These are phyloP conservation scores for Fomitopsis pinicola DNA, from an alignment of 1,284 basidiomycete species.

Conservation along the genomic window DNA sequence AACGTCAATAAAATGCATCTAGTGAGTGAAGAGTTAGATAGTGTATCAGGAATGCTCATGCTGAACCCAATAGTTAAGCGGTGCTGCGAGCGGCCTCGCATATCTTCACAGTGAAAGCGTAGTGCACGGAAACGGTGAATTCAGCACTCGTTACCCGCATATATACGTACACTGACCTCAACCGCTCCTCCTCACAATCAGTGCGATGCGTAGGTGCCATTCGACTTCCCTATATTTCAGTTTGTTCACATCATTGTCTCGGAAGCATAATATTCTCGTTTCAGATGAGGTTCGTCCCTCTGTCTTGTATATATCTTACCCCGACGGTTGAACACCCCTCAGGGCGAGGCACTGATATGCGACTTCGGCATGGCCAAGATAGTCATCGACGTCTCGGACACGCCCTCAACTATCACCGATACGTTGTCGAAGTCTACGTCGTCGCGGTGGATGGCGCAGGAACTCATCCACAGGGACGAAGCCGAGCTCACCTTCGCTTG, in stretches of 20 bases:
- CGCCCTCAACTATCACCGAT: constrained; percentile 28
- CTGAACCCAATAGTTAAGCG: constrained; percentile 32
- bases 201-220: constrained; percentile 53
- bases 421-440: constrained; percentile 40
- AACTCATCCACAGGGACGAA: constrained; percentile 39
- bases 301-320: too few relatives aligned
- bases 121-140: constrained; percentile 54
- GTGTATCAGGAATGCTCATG: background rate
- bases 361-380: constrained; percentile 63
- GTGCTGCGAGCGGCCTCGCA: constrained; percentile 46
- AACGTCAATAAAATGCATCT: constrained; percentile 36
- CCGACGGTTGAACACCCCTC: background rate
- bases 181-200: constrained; percentile 14
- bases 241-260: background rate
- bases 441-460: constrained; percentile 55
- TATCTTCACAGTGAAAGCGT: constrained; percentile 48
- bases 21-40: constrained; percentile 26
- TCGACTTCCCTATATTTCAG: background rate
- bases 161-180: background rate
- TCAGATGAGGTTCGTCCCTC: constrained; percentile 25
- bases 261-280: constrained; percentile 54
- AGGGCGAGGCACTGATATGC: constrained; percentile 51
- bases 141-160: background rate
- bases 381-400: constrained; percentile 48
- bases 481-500: constrained; percentile 34